These are phyloP conservation scores for Globisporangium uncinulatum DNA, from an alignment of 352 stramenopile species.

Conservation along the genomic window DNA sequence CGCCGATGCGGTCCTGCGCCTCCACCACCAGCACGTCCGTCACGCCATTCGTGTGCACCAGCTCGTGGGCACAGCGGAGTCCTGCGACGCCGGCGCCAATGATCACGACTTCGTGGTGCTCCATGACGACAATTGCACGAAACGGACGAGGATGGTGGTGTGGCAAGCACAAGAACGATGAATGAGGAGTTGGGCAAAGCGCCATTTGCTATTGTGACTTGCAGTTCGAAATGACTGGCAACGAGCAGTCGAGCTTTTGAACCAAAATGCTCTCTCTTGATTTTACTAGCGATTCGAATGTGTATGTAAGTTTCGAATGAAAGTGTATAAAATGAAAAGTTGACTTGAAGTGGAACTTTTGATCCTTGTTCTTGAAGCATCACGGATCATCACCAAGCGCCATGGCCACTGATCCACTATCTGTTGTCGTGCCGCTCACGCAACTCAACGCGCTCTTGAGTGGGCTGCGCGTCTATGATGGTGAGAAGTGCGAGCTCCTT, in stretches of 20 bases:
- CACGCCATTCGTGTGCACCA: conserved; percentile 49
- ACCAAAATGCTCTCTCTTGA: too few relatives aligned
- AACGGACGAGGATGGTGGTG: not conserved
- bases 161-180: not conserved
- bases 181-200: conserved; percentile 1
- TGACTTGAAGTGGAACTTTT: too few relatives aligned
- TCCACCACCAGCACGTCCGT: conserved; percentile 73
- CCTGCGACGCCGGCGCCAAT: conserved; percentile 64
- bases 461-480: conserved; percentile 25
- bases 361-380: too few relatives aligned
- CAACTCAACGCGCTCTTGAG: conserved; percentile 34
- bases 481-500: conserved; percentile 31
- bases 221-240: conserved; percentile 1
- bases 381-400: too few relatives aligned
- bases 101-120: conserved; percentile 62
- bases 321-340: too few relatives aligned
- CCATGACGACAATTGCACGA: not conserved
- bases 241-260: not conserved
- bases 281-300: too few relatives aligned
- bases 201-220: not conserved
- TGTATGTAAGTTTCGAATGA: too few relatives aligned
- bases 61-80: conserved; percentile 55
- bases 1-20: conserved; percentile 53
- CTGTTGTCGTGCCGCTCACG: conserved; percentile 36
- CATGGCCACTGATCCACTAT: conserved; percentile 1